Conservation (phyloP, 179 eudicot species). For the Carnegiea gigantea region DNA sequence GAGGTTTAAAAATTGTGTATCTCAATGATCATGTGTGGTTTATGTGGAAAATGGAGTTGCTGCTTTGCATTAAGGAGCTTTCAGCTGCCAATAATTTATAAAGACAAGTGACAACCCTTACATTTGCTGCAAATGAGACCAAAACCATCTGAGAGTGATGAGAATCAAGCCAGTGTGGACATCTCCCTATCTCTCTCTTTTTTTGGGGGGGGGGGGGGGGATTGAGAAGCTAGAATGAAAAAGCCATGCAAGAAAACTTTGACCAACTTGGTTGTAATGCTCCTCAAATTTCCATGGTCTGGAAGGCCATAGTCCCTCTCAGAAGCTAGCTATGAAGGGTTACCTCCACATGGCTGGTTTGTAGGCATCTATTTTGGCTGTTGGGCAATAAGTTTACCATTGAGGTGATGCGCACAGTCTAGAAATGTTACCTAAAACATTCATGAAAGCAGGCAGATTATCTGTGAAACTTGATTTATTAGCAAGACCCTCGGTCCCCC, state of each 20-base stretch:
- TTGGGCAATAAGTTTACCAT: neutral
- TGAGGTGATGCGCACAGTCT: neutral
- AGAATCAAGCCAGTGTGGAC: neutral
- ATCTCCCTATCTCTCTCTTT: neutral
- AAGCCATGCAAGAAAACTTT: neutral
- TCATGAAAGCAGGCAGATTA: neutral
- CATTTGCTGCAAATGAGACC: neutral
- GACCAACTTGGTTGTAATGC: neutral
- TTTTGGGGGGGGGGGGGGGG: no score
- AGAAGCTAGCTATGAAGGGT: neutral
- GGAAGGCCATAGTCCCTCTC: neutral
- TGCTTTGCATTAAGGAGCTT: neutral
- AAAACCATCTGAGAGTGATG: no score
- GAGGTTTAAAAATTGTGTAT: neutral
- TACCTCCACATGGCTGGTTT: neutral
- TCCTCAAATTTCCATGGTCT: neutral
- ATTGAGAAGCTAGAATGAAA: neutral
- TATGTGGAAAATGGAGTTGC: neutral
- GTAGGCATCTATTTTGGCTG: neutral
- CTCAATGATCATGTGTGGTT: neutral
- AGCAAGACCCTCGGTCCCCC: neutral
- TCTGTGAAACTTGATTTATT: neutral
- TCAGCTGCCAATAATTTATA: no score
- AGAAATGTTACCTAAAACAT: neutral
- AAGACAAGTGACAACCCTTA: neutral